These are phyloP conservation scores for Cystobasidium slooffiae DNA, from an alignment of 1,284 basidiomycete genomes.

Conservation along the genomic window DNA sequence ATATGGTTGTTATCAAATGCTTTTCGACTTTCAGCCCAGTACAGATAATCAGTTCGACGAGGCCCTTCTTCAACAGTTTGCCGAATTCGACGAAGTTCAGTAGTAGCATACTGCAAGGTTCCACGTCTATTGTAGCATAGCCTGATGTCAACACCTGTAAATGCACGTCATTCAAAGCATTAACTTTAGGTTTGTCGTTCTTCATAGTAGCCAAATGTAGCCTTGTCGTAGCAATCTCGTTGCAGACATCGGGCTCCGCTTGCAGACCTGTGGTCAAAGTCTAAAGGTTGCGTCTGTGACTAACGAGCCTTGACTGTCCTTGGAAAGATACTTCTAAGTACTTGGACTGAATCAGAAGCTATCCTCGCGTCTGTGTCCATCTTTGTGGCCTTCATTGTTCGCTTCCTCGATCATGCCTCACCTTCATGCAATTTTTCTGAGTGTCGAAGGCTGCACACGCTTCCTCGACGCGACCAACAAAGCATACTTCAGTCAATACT, in stretches of 20 bases:
- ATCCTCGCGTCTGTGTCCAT: too few relatives aligned
- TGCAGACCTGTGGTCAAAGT: too few relatives aligned
- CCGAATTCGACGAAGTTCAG: constrained; percentile 1
- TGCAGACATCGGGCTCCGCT: background rate
- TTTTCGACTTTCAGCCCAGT: constrained; percentile 49
- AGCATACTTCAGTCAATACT: background rate
- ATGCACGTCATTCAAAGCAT: background rate
- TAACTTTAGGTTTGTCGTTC: background rate
- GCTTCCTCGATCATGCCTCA: too few relatives aligned
- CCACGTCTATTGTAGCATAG: constrained; percentile 5
- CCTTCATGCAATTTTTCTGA: constrained; percentile 18
- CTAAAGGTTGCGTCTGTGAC: too few relatives aligned
- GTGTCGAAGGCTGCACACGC: background rate
- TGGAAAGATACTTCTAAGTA: too few relatives aligned
- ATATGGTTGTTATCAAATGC: constrained; percentile 46
- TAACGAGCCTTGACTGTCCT: too few relatives aligned
- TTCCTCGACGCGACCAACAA: background rate
- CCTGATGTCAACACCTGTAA: background rate
- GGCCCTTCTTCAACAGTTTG: constrained; percentile 15
- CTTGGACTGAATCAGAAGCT: too few relatives aligned
- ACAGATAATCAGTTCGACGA: constrained; percentile 26
- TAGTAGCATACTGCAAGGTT: background rate
- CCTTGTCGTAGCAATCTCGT: background rate
- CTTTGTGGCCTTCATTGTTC: too few relatives aligned
- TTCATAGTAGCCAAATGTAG: background rate